Percentiles rank a stretch among this genome's conserved stretches.
Conservation (phyloP, 441 rosid species). For the Mallotus japonicus region DNA sequence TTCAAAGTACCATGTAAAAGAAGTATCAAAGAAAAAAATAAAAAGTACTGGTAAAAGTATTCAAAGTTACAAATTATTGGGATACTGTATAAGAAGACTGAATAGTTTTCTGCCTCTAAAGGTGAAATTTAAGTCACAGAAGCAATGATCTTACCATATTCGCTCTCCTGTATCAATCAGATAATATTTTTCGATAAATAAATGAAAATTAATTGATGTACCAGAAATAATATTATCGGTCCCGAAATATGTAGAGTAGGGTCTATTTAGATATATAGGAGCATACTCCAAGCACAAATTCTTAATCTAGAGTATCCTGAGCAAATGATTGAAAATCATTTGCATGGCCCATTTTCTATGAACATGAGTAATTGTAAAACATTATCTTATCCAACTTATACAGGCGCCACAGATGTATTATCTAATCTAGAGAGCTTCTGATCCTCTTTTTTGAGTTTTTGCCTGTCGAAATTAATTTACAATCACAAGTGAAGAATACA, state of each 20-base stretch:
- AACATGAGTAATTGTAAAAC: background rate
- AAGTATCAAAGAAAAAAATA: background rate
- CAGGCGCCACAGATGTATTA: constrained; percentile 38
- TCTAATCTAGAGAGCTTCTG: constrained; percentile 18
- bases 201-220: background rate
- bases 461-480: constrained; percentile 13
- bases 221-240: background rate
- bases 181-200: too few relatives aligned
- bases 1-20: background rate
- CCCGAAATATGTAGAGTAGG: background rate
- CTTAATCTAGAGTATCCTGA: too few relatives aligned
- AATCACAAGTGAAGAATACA: constrained; percentile 19
- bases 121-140: too few relatives aligned
- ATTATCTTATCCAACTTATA: constrained; percentile 24
- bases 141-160: too few relatives aligned
- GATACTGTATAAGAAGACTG: too few relatives aligned
- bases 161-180: background rate
- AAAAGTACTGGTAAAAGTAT: background rate
- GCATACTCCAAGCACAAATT: too few relatives aligned
- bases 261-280: background rate
- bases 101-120: too few relatives aligned
- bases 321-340: background rate
- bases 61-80: background rate
- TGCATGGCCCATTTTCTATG: constrained; percentile 4
- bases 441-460: constrained; percentile 4